These are phyloP conservation scores for Ceratocystis huliohia DNA, from an alignment of 2,329 filamentous ascomycete species.

Conservation along the genomic window DNA sequence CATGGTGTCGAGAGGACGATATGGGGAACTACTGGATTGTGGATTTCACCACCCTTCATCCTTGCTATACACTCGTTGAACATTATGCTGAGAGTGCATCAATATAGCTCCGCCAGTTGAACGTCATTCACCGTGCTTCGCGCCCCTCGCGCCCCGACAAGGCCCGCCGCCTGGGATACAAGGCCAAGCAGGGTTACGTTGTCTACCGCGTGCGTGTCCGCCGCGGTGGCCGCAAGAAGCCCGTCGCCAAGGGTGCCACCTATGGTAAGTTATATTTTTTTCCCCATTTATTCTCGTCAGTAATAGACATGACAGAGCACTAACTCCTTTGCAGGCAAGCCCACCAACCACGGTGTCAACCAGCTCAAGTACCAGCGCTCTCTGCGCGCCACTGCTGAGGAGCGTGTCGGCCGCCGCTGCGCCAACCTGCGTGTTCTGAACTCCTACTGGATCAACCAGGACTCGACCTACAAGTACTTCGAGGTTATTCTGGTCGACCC, in stretches of 20 bases:
- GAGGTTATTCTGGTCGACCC: constrained; percentile 99
- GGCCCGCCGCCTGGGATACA: constrained; percentile 99
- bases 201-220: constrained; percentile 99
- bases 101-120: constrained; percentile 99
- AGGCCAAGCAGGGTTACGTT: constrained; percentile 99
- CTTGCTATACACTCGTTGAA: constrained; percentile 99
- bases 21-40: constrained; percentile 19
- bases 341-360: constrained; percentile 99
- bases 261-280: constrained; percentile 56
- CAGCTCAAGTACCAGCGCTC: constrained; percentile 99
- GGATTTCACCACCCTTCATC: constrained; percentile 27
- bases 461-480: constrained; percentile 99
- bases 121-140: constrained; percentile 98
- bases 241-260: constrained; percentile 93
- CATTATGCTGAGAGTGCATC: constrained; percentile 98
- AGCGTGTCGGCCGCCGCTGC: constrained; percentile 98
- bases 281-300: neutral
- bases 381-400: constrained; percentile 92
- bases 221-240: constrained; percentile 97
- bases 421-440: constrained; percentile 98
- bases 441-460: constrained; percentile 99
- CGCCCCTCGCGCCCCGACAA: constrained; percentile 98
- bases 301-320: constrained; percentile 14
- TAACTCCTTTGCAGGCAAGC: constrained; percentile 61
- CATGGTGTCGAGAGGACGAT: constrained; percentile 25